Evolutionary conservation across 768 basidiomycete genomes (phyloP), one percentile per base, ranked within the genome.

Genomic region (Lentinula aciculospora): DNA sequence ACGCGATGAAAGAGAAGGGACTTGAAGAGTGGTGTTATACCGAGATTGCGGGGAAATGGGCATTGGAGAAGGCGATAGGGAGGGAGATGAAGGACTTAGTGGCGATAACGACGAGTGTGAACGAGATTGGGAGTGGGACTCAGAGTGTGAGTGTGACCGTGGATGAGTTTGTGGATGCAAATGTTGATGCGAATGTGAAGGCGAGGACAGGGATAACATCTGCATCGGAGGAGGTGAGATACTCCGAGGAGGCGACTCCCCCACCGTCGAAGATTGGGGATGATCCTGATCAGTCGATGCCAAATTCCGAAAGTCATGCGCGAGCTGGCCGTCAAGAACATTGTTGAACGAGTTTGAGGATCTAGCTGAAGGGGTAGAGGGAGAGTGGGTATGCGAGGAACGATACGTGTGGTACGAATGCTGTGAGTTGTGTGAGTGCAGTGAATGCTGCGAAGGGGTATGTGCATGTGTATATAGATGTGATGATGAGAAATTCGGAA

Each of bases 161-260:
- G n/a, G n/a, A n/a, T n/a, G n/a, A n/a, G n/a, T n/a, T n/a, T n/a
- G n/a, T n/a, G n/a, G n/a, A n/a, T n/a, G n/a, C n/a, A n/a, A n/a
- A n/a, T n/a, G n/a, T n/a, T 36, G 49, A 51, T 28, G 28, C 47
- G 80, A 80, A 0, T 79, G 81, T 39, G 79, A 74, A 23, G 82
- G 81, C 21, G 88, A 86, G 8, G 87, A 89, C 53, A 91, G 73
- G 5, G 89, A 86, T 27, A 91, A 76, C 60, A 80, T 75, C 61
- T 91, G 88, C 68, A 92, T 79, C 2, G 89, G 88, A 9, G 88
- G 88, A 4, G 90, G 88, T 2, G 89, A 90, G 37, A 86, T 78
- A 48, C 81, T 84, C 32, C 23, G 42, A 9, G 42, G 42, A 12
- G 42, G 42, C 10, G 42, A 44, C 7, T 44, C 42, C 10, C 86